Conservation (phyloP, 768 basidiomycete genomes). For the Boletus rex-veris region DNA sequence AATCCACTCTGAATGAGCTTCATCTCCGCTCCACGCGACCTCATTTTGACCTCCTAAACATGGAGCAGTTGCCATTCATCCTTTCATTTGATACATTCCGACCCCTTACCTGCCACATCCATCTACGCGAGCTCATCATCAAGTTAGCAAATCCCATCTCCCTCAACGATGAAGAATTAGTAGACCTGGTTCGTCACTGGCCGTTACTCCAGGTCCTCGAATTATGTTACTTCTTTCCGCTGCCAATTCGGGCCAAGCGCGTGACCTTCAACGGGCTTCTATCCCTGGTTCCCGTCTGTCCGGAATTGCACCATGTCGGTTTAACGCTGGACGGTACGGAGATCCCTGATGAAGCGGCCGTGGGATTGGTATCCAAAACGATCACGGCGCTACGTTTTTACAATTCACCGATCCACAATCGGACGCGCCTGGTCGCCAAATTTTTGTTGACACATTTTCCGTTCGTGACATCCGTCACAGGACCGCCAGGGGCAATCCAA, state of each 20-base stretch:
- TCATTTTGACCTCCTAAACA: neutral
- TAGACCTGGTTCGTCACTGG: neutral
- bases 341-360: neutral
- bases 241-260: neutral
- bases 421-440: neutral
- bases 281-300: neutral
- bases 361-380: neutral
- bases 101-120: neutral
- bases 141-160: neutral
- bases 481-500: too few relatives aligned
- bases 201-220: neutral
- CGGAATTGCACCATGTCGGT: neutral
- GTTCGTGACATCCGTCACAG: neutral
- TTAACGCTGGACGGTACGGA: neutral
- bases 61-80: too few relatives aligned
- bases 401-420: neutral
- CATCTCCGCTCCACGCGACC: neutral
- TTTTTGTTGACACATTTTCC: neutral
- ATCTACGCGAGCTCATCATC: neutral
- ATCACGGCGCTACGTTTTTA: neutral
- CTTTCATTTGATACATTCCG: neutral
- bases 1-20: neutral
- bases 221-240: neutral
- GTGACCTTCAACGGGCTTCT: neutral
- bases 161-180: neutral